Conservation (phyloP, 2,329 filamentous ascomycete genomes). For the Exophiala spinifera region DNA sequence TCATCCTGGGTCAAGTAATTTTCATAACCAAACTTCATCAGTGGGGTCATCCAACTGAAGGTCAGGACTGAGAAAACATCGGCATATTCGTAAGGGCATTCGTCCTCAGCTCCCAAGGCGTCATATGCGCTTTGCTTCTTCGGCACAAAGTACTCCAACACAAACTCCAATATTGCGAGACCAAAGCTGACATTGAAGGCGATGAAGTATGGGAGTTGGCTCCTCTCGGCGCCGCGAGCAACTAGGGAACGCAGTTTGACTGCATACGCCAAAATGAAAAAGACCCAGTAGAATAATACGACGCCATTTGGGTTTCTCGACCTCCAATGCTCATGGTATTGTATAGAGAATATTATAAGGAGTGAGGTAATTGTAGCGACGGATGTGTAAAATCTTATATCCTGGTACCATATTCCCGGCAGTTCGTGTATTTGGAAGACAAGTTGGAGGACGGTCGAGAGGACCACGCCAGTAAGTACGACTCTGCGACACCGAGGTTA, state of each 20-base stretch:
- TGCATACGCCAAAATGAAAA: slow-evolving; percentile 72
- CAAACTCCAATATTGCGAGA: slow-evolving; percentile 67
- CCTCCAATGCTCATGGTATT: slow-evolving; percentile 82
- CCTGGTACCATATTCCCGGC: slow-evolving; percentile 67
- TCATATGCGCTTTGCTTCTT: slow-evolving; percentile 70
- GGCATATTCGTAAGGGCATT: slow-evolving; percentile 79
- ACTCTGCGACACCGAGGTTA: slow-evolving; percentile 40
- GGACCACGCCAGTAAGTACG: slow-evolving; percentile 66
- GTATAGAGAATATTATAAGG: slow-evolving; percentile 69
- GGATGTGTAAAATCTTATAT: slow-evolving; percentile 85
- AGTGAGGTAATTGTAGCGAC: slow-evolving; percentile 69
- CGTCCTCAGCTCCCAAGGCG: slow-evolving; percentile 64
- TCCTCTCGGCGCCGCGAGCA: slow-evolving; percentile 68
- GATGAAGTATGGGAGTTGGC: slow-evolving; percentile 70
- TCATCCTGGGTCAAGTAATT: slow-evolving; percentile 91
- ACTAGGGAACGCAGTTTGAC: slow-evolving; percentile 85
- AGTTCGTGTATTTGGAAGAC: slow-evolving; percentile 71
- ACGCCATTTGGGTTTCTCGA: slow-evolving; percentile 83
- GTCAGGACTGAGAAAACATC: slow-evolving; percentile 90
- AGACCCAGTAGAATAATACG: slow-evolving; percentile 87
- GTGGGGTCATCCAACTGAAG: slow-evolving; percentile 96
- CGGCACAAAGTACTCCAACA: slow-evolving; percentile 82
- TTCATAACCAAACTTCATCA: slow-evolving; percentile 95
- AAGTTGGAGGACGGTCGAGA: slow-evolving; percentile 68
- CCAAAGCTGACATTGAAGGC: slow-evolving; percentile 70